These are phyloP conservation scores for Teratosphaeriaceae sp. DNA, from an alignment of 2,329 filamentous ascomycete genomes.

Conservation along the genomic window DNA sequence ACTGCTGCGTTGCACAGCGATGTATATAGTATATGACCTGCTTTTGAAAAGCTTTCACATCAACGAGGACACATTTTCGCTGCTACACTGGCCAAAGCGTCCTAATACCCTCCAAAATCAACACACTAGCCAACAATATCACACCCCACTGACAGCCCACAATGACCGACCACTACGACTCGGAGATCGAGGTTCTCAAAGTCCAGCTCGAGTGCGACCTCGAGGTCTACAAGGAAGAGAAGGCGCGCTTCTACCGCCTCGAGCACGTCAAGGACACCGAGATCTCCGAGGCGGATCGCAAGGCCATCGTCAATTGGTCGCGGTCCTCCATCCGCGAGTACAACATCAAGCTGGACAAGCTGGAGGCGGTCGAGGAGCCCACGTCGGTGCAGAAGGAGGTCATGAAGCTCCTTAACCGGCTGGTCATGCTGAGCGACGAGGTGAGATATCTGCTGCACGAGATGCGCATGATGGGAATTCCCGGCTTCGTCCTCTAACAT, in stretches of 20 bases:
- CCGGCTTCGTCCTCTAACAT: background rate
- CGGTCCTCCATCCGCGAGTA: constrained; percentile 9
- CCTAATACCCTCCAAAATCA: no score
- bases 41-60: no score
- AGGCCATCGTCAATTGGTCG: constrained; percentile 12
- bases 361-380: constrained; percentile 9
- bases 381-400: constrained; percentile 10
- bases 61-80: no score
- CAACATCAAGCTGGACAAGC: constrained; percentile 4
- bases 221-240: constrained; percentile 7
- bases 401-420: constrained; percentile 13
- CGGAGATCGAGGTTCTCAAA: constrained; percentile 5
- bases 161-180: background rate
- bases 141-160: no score
- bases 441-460: no score
- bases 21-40: background rate
- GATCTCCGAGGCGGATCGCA: constrained; percentile 7
- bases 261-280: background rate
- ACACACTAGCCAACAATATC: no score
- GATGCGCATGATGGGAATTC: no score
- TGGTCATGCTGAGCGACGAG: constrained; percentile 12
- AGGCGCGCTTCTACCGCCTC: constrained; percentile 5
- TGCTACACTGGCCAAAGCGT: no score
- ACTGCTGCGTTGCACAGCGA: background rate
- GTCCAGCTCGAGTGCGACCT: constrained; percentile 6